Evolutionary conservation across 139 green algal species (phyloP).

Genomic region (Chlamydomonas incerta): DNA sequence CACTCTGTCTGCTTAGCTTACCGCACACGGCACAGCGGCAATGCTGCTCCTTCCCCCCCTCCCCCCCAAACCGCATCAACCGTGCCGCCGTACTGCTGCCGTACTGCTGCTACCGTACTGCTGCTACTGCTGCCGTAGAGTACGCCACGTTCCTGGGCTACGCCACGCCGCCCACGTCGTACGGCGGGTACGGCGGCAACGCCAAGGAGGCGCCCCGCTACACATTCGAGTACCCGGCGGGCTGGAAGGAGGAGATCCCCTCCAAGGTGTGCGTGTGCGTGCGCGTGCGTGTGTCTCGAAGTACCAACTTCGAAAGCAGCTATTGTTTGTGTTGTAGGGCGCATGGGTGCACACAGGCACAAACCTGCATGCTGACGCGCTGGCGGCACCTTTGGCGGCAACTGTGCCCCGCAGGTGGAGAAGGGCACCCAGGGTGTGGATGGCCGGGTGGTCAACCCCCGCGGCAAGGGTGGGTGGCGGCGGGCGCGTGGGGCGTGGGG

Average conservation of each 20-base stretch:
- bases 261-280: constrained; percentile 70
- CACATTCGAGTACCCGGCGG: constrained; percentile 82
- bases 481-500: too few relatives aligned
- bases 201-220: constrained; percentile 78
- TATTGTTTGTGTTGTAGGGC: too few relatives aligned
- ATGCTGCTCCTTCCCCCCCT: too few relatives aligned
- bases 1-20: too few relatives aligned
- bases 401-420: constrained; percentile 65
- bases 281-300: neutral
- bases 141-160: constrained; percentile 72
- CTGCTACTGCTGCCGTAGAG: constrained; percentile 12
- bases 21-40: too few relatives aligned
- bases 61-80: too few relatives aligned
- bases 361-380: too few relatives aligned
- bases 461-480: constrained; percentile 48
- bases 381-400: neutral
- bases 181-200: constrained; percentile 88
- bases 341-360: too few relatives aligned
- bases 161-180: constrained; percentile 80
- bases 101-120: too few relatives aligned
- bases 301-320: too few relatives aligned
- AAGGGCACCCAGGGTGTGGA: constrained; percentile 92
- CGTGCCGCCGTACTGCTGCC: too few relatives aligned
- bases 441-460: constrained; percentile 73
- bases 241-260: constrained; percentile 80